Evolutionary conservation across 345 rosid genomes (phyloP).

Genomic region (Erucastrum elatum): DNA sequence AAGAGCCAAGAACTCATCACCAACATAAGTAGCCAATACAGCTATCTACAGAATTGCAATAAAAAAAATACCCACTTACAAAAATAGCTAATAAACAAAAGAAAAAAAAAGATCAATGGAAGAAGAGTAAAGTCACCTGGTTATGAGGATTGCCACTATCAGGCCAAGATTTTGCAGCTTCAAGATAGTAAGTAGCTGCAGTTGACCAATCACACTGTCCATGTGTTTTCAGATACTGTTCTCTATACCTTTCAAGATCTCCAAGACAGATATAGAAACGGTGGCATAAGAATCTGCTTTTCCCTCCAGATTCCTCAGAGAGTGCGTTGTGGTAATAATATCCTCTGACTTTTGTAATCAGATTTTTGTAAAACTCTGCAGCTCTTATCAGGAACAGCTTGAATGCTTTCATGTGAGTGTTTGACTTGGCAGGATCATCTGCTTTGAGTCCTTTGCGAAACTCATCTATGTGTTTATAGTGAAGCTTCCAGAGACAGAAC

Average conservation of each 20-base stretch:
- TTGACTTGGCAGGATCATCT: slow-evolving; percentile 27
- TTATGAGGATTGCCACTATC: slow-evolving; percentile 91
- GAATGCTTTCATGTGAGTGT: slow-evolving; percentile 49
- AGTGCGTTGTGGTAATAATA: slow-evolving; percentile 38
- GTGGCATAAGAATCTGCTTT: slow-evolving; percentile 66
- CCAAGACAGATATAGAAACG: slow-evolving; percentile 89
- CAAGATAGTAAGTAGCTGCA: slow-evolving; percentile 72
- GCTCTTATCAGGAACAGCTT: slow-evolving; percentile 65
- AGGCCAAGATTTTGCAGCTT: slow-evolving; percentile 78
- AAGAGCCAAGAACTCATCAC: slow-evolving; percentile 85
- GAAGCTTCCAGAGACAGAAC: slow-evolving; percentile 88
- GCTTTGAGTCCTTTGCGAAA: slow-evolving; percentile 69
- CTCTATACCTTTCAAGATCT: slow-evolving; percentile 86
- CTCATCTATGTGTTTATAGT: slow-evolving; percentile 78
- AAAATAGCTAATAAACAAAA: background rate
- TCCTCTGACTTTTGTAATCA: slow-evolving; percentile 50
- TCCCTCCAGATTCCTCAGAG: slow-evolving; percentile 47
- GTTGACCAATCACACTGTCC: slow-evolving; percentile 67
- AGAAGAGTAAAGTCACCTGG: slow-evolving; percentile 48
- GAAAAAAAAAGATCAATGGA: background rate
- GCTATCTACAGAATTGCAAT: slow-evolving; percentile 57
- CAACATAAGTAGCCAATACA: slow-evolving; percentile 80
- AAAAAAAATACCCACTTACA: background rate
- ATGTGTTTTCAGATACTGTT: slow-evolving; percentile 52
- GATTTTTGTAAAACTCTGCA: slow-evolving; percentile 54